These are phyloP conservation scores for Collybiopsis luxurians DNA, from an alignment of 768 basidiomycete species.

Conservation along the genomic window DNA sequence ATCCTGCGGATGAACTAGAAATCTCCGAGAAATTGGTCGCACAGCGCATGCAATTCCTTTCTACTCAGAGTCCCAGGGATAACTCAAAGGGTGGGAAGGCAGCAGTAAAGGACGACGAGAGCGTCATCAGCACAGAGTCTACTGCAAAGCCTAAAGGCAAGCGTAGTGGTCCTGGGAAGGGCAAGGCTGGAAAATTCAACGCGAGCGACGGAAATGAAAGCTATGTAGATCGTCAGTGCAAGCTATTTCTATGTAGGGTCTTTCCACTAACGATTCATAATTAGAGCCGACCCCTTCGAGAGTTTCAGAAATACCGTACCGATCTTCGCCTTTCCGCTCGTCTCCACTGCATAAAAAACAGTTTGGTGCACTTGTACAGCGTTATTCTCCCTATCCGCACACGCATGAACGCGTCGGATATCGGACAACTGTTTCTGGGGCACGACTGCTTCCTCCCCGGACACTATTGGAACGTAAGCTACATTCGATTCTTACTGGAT, in stretches of 20 bases:
- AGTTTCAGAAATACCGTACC: conserved; percentile 13
- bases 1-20: conserved; percentile 39
- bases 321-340: conserved; percentile 10
- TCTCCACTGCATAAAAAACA: neutral
- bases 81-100: conserved; percentile 23
- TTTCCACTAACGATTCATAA: neutral
- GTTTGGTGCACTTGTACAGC: neutral
- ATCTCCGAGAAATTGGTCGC: conserved; percentile 35
- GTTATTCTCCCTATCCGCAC: neutral
- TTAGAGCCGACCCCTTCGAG: conserved; percentile 11
- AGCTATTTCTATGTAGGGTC: neutral
- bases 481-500: neutral
- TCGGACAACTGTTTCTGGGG: neutral
- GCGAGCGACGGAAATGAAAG: conserved; percentile 18
- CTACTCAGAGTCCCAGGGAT: conserved; percentile 21
- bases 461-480: conserved; percentile 68
- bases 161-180: conserved; percentile 15
- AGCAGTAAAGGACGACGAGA: conserved; percentile 13
- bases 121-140: conserved; percentile 16
- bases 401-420: neutral
- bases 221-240: neutral
- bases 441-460: conserved; percentile 27
- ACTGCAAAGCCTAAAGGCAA: conserved; percentile 11
- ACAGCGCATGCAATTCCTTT: conserved; percentile 38
- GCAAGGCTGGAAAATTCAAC: conserved; percentile 23